Base-by-base conservation (phyloP, 2,329 filamentous ascomycete species). In the Myriosclerotinia scirpicola region DNA sequence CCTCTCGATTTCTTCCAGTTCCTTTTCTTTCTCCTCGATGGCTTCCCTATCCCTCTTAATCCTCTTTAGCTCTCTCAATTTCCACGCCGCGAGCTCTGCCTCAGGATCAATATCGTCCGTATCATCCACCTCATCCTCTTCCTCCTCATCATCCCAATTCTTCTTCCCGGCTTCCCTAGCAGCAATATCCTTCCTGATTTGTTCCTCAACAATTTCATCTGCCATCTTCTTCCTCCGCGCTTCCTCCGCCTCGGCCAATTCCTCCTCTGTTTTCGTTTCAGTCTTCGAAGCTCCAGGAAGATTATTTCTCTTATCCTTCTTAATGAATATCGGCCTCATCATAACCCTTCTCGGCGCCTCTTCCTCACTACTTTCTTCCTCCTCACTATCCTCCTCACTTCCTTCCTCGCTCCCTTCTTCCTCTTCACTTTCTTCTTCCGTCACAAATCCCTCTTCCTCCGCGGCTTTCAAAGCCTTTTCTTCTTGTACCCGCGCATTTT, bases 21-120 rank as follows among this genome's bases (percentile, higher is more conserved):
- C 93, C 70, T 86, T 87, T 80, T 99, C 95, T 44, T 87, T 87
- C 70, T 85, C 85, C 76, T 97, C 92, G 73, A 99, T 93, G 2
- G 87, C 87, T 73, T 93, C 88, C 36, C 95, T 88, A 73, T 95
- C 91, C 61, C 95, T 87, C 80, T 94, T 93, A 71, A 98, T 87
- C 11, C 95, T 90, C 78, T 89, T 90, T 53, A 99, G 83, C 79
- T 99, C 95, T 59, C 95, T 89, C 60, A 99, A 83, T 76, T 94
- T 95, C 94, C 95, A 99, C 0, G 93, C 93, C 8, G 93, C 93
- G 69, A 90, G 86, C 78, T 99, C 95, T 9, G 92, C 93, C 69
- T 90, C 93, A 0, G 92, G 91, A 77, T 98, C 93, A 3, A 93
- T 74, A 46, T 87, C 92, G 76, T 99, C 95, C 2, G 89, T 91